Conservation (phyloP, 495 filamentous ascomycete species). For the Sporormia fimetaria region DNA sequence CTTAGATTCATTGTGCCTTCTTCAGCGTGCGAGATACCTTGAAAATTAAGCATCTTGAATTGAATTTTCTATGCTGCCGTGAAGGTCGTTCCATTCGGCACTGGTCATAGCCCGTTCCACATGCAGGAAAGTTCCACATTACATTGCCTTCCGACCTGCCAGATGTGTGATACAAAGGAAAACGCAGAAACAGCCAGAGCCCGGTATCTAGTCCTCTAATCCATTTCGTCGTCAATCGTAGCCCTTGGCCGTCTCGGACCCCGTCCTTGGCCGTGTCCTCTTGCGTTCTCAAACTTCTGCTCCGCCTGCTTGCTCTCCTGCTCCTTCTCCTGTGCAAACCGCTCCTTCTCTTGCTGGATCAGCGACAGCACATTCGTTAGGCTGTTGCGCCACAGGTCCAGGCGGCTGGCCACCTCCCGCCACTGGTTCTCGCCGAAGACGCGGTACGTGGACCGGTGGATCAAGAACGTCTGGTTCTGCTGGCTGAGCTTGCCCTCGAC, state of each 20-base stretch:
- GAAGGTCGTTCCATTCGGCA: no score
- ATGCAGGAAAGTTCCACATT: no score
- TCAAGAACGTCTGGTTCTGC: conserved; percentile 78
- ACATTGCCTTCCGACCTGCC: no score
- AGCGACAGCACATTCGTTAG: conserved; percentile 63
- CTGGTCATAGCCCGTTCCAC: no score
- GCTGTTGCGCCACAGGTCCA: conserved; percentile 81
- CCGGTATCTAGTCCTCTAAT: conserved; percentile 6
- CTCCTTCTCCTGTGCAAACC: conserved; percentile 47
- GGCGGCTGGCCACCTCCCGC: conserved; percentile 75
- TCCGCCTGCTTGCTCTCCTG: conserved; percentile 49
- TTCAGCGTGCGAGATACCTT: no score
- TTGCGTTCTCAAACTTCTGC: conserved; percentile 40
- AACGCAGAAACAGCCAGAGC: neutral
- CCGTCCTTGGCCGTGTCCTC: conserved; percentile 25
- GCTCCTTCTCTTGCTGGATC: conserved; percentile 65
- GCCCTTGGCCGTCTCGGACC: conserved; percentile 8
- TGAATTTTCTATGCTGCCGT: no score
- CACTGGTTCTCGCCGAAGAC: conserved; percentile 98
- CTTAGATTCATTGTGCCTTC: no score
- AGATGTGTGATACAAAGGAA: neutral
- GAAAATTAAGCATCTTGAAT: no score
- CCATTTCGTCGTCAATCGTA: conserved; percentile 20
- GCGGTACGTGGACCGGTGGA: conserved; percentile 87
- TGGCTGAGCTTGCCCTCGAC: conserved; percentile 92